Base-by-base conservation (phyloP, 768 basidiomycete species). In the Roridomyces roridus region DNA sequence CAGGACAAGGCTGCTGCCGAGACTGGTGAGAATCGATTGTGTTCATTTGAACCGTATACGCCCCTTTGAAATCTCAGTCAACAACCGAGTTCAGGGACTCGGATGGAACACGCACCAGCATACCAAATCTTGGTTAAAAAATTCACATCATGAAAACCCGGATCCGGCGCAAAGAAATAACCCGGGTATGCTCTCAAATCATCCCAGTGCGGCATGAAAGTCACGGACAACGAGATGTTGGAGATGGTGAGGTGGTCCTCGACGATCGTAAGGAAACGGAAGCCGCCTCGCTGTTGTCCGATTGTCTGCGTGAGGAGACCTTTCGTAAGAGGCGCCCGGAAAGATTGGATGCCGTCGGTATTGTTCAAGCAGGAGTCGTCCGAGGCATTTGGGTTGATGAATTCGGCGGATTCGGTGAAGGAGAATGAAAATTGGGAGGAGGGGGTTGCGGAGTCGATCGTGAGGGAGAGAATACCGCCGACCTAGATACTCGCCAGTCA, bases 111-210 rank as follows among this genome's bases (percentile, higher is more conserved):
- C 59, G 2, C 35, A 61, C 82, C 82, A 14, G 81, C 78, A 61
- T 83, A 84, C 81, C 82, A 84, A 21, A 82, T 58, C 60, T 78
- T 83, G 15, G 79, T 82, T 57, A 82, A n/a, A n/a, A n/a, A n/a
- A n/a, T n/a, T n/a, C n/a, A n/a, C n/a, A n/a, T n/a, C n/a, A n/a
- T n/a, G n/a, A n/a, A n/a, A n/a, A n/a, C n/a, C n/a, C n/a, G n/a
- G n/a, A n/a, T n/a, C n/a, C n/a, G n/a, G n/a, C n/a, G n/a, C n/a
- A n/a, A n/a, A n/a, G n/a, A n/a, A n/a, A n/a, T n/a, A n/a, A n/a
- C n/a, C n/a, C n/a, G n/a, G n/a, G n/a, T n/a, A n/a, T n/a, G n/a
- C n/a, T n/a, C n/a, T n/a, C n/a, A n/a, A n/a, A n/a, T n/a, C n/a
- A n/a, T n/a, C n/a, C n/a, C n/a, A n/a, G n/a, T n/a, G n/a, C n/a